A percentile compares a stretch with the other conserved stretches of the same genome.
These are phyloP conservation scores for Euphorbia corollata DNA, from an alignment of 441 rosid genomes.

Conservation along the genomic window DNA sequence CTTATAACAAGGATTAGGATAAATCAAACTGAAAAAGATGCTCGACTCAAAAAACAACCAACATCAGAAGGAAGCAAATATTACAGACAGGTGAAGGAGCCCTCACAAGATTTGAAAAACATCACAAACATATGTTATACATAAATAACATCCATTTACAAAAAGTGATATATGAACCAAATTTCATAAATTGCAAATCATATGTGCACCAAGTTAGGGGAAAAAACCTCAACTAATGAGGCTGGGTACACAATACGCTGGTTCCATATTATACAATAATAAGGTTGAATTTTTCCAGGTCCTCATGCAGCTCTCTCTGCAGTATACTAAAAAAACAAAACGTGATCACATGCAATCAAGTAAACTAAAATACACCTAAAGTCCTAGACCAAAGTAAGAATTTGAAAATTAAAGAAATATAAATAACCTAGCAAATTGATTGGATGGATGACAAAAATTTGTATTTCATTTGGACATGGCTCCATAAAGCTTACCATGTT, in stretches of 20 bases:
- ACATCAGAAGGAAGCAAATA: background rate
- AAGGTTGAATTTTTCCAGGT: background rate
- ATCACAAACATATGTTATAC: background rate
- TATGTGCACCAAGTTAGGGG: background rate
- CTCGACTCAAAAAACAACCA: background rate
- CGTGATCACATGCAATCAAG: background rate
- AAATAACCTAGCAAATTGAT: background rate
- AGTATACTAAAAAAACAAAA: background rate
- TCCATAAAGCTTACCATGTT: constrained; percentile 54
- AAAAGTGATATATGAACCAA: background rate
- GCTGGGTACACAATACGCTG: background rate
- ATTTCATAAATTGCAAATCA: background rate
- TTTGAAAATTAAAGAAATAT: background rate
- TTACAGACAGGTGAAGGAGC: background rate
- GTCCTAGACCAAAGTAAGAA: background rate
- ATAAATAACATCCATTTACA: background rate
- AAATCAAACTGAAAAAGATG: background rate
- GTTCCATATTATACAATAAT: background rate
- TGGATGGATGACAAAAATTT: background rate
- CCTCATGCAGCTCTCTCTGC: background rate
- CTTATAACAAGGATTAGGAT: background rate
- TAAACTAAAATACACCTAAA: background rate
- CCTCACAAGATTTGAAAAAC: background rate
- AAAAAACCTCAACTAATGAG: background rate
- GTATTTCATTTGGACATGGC: background rate